Percentiles rank a stretch among this genome's conserved stretches.
phyloP scores from a whole-genome alignment of 305 asterid species.

The Galium porrigens region DNA sequence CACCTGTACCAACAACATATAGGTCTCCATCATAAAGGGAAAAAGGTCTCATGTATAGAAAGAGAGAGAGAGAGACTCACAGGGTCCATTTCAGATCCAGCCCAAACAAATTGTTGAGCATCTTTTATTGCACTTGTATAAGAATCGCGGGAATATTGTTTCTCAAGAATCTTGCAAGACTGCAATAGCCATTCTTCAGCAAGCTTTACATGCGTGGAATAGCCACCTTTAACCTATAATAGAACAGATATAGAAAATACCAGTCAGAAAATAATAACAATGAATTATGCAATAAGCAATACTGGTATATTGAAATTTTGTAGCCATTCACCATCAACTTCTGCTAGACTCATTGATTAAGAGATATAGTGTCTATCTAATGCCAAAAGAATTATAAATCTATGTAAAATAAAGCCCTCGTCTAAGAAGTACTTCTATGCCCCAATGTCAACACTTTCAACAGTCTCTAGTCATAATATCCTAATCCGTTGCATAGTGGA shows the following conservation, averaged over 20 bases:
- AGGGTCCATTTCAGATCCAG: constrained; percentile 81
- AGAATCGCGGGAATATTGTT: constrained; percentile 47
- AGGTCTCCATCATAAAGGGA: constrained; percentile 7
- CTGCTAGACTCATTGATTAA: neutral
- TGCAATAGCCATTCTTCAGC: constrained; percentile 74
- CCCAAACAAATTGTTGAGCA: constrained; percentile 91
- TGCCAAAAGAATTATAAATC: neutral
- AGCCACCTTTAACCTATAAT: constrained; percentile 58
- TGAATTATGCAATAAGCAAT: neutral
- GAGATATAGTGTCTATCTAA: neutral
- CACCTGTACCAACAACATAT: constrained; percentile 33
- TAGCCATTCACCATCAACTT: neutral
- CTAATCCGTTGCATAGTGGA: neutral
- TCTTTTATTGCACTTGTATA: constrained; percentile 51
- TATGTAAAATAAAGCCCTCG: neutral
- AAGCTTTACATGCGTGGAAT: constrained; percentile 43
- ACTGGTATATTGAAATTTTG: neutral
- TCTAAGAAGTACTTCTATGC: neutral
- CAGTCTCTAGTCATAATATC: neutral
- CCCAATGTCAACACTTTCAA: neutral
- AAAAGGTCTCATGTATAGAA: neutral
- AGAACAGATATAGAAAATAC: constrained; percentile 14
- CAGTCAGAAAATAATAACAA: constrained; percentile 3
- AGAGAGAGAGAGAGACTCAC: constrained; percentile 30
- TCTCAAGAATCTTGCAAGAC: constrained; percentile 46